Evolutionary conservation across 129 eudicot species (phyloP).

Genomic region (Mikania micrantha): DNA sequence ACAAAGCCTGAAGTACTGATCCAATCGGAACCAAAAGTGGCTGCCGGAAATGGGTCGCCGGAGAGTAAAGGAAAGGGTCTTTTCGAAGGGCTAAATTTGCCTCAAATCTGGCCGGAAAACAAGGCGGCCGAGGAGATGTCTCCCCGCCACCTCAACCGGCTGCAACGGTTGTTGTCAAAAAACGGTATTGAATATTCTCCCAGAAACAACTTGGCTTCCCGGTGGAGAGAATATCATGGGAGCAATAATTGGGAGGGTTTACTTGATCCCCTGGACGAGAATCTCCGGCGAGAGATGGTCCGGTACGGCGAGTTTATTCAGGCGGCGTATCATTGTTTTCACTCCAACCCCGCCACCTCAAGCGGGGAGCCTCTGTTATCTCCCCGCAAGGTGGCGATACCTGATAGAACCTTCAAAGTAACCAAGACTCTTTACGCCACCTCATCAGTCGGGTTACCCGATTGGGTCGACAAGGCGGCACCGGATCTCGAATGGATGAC

Average conservation of each 20-base stretch:
- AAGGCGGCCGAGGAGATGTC: conserved; percentile 87
- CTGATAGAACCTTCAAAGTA: conserved; percentile 58
- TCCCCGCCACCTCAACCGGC: conserved; percentile 62
- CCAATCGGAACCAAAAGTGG: conserved; percentile 26
- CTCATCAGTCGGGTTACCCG: conserved; percentile 73
- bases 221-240: conserved; percentile 96
- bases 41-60: conserved; percentile 5
- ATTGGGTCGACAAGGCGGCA: conserved; percentile 89
- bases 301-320: conserved; percentile 92
- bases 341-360: conserved; percentile 66
- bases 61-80: conserved; percentile 36
- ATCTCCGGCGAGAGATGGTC: conserved; percentile 92
- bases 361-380: conserved; percentile 22
- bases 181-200: conserved; percentile 64
- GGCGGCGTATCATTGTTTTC: conserved; percentile 81
- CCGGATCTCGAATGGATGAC: conserved; percentile 98
- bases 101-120: conserved; percentile 64
- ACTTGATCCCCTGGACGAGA: conserved; percentile 87
- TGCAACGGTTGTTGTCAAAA: conserved; percentile 49
- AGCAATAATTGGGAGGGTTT: conserved; percentile 71
- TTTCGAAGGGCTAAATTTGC: conserved; percentile 47
- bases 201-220: conserved; percentile 51
- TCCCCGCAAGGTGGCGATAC: conserved; percentile 56
- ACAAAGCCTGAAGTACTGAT: conserved; percentile 13
- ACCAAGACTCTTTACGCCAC: conserved; percentile 84